Conservation (phyloP, 164 flowering plant species). For the Chloranthus sessilifolius region DNA sequence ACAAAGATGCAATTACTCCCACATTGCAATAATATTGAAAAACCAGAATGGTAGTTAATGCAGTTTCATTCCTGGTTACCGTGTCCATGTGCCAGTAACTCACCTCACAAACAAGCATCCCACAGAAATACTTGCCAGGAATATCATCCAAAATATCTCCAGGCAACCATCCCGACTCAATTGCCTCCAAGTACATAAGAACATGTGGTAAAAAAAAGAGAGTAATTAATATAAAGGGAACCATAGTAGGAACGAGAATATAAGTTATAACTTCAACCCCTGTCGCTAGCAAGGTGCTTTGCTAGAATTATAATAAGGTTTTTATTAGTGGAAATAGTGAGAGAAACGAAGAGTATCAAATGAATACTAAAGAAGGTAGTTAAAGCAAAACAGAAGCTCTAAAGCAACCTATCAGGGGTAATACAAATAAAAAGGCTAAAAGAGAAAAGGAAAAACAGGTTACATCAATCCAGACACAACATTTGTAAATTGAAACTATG, state of each 20-base stretch:
- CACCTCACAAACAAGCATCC: conserved; percentile 83
- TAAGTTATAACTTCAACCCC: no score
- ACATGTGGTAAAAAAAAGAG: conserved; percentile 3
- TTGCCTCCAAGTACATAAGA: conserved; percentile 56
- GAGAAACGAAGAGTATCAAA: neutral
- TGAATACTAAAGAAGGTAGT: neutral
- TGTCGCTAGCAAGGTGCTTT: no score
- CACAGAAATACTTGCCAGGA: conserved; percentile 79
- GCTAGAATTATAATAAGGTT: no score
- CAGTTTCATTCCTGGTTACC: neutral
- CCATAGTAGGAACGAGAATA: no score
- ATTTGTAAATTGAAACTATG: no score
- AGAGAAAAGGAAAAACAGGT: neutral
- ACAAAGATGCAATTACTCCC: no score
- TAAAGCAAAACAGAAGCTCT: neutral
- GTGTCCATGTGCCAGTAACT: neutral
- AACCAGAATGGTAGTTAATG: no score
- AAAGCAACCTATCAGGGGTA: neutral
- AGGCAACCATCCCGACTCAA: conserved; percentile 87
- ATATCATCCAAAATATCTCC: conserved; percentile 82
- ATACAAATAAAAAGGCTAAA: neutral
- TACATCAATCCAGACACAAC: neutral
- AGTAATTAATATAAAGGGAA: neutral
- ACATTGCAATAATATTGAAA: conserved; percentile 1
- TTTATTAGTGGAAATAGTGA: no score